These are phyloP conservation scores for sunflower (Helianthus annuus) DNA, from an alignment of 129 eudicot genomes.

Conservation along the genomic window HanXRQr2.0-SUNRISE NC_035440.2:95721623-95722122, in stretches of 20 bases:
- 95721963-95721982: neutral
- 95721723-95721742: conserved; percentile 59
- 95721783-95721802: conserved; percentile 90
- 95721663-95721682: too few relatives aligned
- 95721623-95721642: too few relatives aligned
- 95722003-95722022: neutral
- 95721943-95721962: conserved; percentile 1
- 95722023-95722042: conserved; percentile 42
- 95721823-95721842: neutral
- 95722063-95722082: conserved; percentile 67
- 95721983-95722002: neutral
- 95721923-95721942: conserved; percentile 11
- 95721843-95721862: neutral
- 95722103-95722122: conserved; percentile 36
- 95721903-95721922: neutral
- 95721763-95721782: conserved; percentile 88
- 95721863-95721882: neutral
- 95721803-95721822: conserved; percentile 17
- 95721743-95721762: conserved; percentile 61
- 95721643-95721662: too few relatives aligned
- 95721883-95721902: neutral
- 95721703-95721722: conserved; percentile 57
- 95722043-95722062: conserved; percentile 48
- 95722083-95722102: conserved; percentile 94
- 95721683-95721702: too few relatives aligned